These are phyloP conservation scores for Epichloe coenophiala DNA, from an alignment of 2,329 filamentous ascomycete genomes.

Conservation along the genomic window DNA sequence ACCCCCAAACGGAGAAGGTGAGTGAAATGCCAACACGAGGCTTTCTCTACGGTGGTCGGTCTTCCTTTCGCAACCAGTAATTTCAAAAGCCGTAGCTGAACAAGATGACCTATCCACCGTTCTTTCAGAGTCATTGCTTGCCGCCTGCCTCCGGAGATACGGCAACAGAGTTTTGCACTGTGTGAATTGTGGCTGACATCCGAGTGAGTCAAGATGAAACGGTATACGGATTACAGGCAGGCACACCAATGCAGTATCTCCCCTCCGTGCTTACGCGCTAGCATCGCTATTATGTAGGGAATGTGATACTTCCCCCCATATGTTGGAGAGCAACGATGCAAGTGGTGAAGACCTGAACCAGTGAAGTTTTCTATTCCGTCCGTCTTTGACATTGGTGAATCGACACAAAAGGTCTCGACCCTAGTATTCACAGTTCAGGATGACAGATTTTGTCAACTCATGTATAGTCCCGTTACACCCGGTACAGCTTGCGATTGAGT, in stretches of 20 bases:
- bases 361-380: not conserved
- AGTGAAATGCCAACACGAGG: too few species aligned
- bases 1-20: too few species aligned
- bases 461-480: not conserved
- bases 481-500: not conserved
- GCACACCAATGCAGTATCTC: not conserved
- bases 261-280: not conserved
- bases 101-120: not conserved
- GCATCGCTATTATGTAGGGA: not conserved
- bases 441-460: not conserved
- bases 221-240: not conserved
- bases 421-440: not conserved
- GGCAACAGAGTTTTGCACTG: not conserved
- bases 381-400: not conserved
- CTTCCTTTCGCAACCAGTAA: too few species aligned
- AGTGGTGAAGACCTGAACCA: not conserved
- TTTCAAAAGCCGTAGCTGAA: too few species aligned
- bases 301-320: not conserved
- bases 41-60: too few species aligned
- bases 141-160: too few species aligned
- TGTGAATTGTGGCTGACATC: not conserved
- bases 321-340: not conserved
- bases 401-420: not conserved
- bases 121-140: not conserved
- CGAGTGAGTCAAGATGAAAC: not conserved